Evolutionary conservation across 768 basidiomycete genomes (phyloP).

Genomic region (Podaxis pistillaris): DNA sequence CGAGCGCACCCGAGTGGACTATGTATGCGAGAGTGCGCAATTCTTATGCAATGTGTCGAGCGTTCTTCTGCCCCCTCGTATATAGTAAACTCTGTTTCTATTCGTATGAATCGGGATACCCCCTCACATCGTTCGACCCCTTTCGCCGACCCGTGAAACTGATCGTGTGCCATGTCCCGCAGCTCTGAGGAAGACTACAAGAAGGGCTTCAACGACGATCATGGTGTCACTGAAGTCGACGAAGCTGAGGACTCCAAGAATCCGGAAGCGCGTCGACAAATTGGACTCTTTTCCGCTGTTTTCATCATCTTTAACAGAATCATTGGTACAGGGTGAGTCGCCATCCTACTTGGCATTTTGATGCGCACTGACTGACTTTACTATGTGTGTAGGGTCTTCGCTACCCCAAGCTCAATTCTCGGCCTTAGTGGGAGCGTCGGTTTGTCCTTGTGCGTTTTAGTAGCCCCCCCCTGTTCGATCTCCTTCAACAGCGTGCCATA

Average conservation of each 20-base stretch:
- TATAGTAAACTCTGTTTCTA: neutral
- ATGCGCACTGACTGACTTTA: neutral
- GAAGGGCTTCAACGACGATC: neutral
- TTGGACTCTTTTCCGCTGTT: conserved; percentile 30
- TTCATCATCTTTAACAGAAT: conserved; percentile 39
- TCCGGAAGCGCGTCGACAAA: conserved; percentile 13
- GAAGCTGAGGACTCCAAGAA: neutral
- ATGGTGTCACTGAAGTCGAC: neutral
- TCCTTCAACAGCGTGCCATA: neutral
- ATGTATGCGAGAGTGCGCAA: neutral
- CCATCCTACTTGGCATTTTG: conserved; percentile 25
- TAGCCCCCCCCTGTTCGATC: neutral
- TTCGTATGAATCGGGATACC: neutral
- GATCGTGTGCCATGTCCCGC: neutral
- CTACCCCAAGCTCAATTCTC: conserved; percentile 40
- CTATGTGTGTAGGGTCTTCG: conserved; percentile 17
- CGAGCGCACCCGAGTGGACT: no score
- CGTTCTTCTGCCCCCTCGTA: neutral
- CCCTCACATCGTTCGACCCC: neutral
- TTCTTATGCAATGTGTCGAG: neutral
- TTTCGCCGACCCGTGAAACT: neutral
- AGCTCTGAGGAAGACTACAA: neutral
- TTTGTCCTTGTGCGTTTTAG: conserved; percentile 29
- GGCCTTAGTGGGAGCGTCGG: conserved; percentile 38
- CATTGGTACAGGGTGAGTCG: conserved; percentile 37